These are phyloP conservation scores for Kodamaea derodonti DNA, from an alignment of 1,139 yeast species.

Conservation along the genomic window DNA sequence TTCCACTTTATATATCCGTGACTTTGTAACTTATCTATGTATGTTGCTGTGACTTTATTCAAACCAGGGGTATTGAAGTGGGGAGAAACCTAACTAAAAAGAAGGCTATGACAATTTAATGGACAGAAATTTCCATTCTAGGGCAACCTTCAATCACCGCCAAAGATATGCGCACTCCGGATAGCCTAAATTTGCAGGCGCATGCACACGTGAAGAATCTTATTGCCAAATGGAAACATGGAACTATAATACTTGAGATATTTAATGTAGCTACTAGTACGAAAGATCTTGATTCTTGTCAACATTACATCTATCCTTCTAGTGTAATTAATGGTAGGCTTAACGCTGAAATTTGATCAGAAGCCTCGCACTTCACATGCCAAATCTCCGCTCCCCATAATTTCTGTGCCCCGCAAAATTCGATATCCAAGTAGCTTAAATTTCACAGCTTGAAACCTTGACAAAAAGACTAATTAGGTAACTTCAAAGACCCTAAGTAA, in stretches of 20 bases:
- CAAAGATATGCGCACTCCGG: not conserved
- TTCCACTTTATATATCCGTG: not conserved
- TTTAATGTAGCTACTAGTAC: no score
- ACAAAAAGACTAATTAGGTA: not conserved
- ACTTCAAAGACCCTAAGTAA: not conserved
- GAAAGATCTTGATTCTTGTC: no score
- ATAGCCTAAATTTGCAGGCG: not conserved
- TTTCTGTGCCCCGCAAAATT: slow-evolving; percentile 1
- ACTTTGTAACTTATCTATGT: not conserved
- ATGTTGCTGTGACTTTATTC: not conserved
- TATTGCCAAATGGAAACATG: no score
- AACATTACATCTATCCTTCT: no score
- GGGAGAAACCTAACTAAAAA: not conserved
- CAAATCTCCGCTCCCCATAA: not conserved
- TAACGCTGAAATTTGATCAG: no score
- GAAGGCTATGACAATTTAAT: not conserved
- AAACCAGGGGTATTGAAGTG: not conserved
- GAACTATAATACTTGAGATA: no score
- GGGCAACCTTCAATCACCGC: not conserved
- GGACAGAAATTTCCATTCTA: not conserved
- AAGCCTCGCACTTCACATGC: not conserved
- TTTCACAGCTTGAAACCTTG: not conserved
- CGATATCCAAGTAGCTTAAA: not conserved
- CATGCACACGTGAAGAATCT: not conserved
- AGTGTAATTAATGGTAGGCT: no score